A percentile compares a stretch with the other conserved stretches of the same genome.
Evolutionary conservation across 2,329 filamentous ascomycete genomes (phyloP).

Genomic region (Penicillium sp.): DNA sequence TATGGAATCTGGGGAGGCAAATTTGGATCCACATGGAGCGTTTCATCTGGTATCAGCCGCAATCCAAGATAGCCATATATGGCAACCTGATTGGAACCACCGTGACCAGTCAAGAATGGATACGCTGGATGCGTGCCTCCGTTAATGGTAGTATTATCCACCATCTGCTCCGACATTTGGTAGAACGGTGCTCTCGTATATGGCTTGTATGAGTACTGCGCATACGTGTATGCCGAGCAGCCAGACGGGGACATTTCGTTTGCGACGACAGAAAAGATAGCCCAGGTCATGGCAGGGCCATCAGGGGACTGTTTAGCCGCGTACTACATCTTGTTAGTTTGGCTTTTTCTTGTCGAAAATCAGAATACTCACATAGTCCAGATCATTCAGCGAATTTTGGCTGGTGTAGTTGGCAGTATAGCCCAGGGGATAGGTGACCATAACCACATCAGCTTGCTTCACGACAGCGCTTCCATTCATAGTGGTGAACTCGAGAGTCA

Average conservation of each 20-base stretch:
- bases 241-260: conserved; percentile 58
- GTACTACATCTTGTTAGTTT: conserved; percentile 39
- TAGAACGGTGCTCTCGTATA: conserved; percentile 61
- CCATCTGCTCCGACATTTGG: conserved; percentile 61
- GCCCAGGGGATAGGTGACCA: conserved; percentile 57
- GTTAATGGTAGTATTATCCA: conserved; percentile 53
- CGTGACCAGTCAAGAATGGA: conserved; percentile 63
- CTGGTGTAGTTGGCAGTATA: conserved; percentile 50
- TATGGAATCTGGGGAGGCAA: conserved; percentile 57
- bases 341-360: neutral
- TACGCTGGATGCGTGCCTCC: conserved; percentile 61
- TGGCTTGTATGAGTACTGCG: conserved; percentile 54
- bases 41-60: conserved; percentile 49
- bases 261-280: conserved; percentile 59
- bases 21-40: conserved; percentile 55
- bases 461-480: conserved; percentile 60
- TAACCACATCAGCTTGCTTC: conserved; percentile 63
- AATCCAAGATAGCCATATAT: conserved; percentile 61
- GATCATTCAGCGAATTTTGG: conserved; percentile 45
- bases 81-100: conserved; percentile 59
- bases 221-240: conserved; percentile 60
- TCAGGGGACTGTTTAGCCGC: conserved; percentile 59
- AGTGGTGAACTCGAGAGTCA: conserved; percentile 55
- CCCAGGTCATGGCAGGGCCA: conserved; percentile 66
- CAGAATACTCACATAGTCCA: conserved; percentile 49